Conservation (phyloP, 768 basidiomycete species). For the Mycena vulgaris region DNA sequence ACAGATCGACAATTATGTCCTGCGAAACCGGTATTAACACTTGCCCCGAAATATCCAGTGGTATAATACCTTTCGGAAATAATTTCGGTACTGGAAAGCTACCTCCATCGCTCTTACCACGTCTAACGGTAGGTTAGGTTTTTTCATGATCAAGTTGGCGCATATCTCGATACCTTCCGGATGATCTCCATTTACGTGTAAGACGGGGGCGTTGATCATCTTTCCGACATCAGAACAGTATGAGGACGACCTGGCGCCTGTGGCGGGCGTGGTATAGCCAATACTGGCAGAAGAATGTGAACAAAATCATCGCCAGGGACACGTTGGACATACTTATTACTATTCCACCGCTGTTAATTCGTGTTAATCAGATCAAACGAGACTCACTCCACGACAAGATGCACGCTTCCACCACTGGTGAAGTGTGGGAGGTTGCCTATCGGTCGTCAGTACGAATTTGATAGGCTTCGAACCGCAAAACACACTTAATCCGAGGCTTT, state of each 20-base stretch:
- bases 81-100: constrained; percentile 89
- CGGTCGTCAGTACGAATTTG: neutral
- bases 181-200: constrained; percentile 94
- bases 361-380: neutral
- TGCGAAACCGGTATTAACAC: constrained; percentile 39
- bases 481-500: constrained; percentile 86
- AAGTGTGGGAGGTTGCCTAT: constrained; percentile 91
- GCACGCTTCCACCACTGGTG: constrained; percentile 91
- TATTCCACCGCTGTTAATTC: constrained; percentile 40
- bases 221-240: constrained; percentile 94
- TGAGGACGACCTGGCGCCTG: constrained; percentile 85
- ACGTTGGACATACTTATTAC: constrained; percentile 67
- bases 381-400: constrained; percentile 92
- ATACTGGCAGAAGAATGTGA: constrained; percentile 67
- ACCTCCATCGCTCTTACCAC: constrained; percentile 88
- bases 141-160: neutral
- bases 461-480: constrained; percentile 21
- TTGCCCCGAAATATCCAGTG: neutral
- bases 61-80: constrained; percentile 79
- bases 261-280: constrained; percentile 93
- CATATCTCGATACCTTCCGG: constrained; percentile 75
- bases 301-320: neutral
- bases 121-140: constrained; percentile 58
- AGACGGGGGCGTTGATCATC: constrained; percentile 90
- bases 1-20: constrained; percentile 91